Evolutionary conservation across 202 grass and related monocot genomes (phyloP), one percentile per base, ranked within the genome.

Genomic region (Setaria viridis): DNA sequence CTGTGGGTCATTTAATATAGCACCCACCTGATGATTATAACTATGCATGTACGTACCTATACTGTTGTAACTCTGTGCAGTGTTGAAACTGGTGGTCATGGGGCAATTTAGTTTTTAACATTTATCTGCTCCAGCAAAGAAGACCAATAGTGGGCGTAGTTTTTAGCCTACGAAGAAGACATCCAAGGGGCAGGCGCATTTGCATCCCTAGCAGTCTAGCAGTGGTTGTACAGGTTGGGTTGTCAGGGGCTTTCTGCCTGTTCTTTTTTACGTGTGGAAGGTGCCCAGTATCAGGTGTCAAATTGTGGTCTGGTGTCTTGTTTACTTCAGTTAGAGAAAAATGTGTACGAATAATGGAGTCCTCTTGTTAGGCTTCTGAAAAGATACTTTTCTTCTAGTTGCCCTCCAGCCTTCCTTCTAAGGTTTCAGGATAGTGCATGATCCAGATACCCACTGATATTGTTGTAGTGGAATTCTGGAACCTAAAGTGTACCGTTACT

Each of bases 1-100:
- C 47, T 65, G 66, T 92, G 81, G 80, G 78, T 77, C 81, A 71
- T 89, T 87, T 88, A 75, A 83, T 82, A 84, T 82, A 88, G 82
- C 71, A 81, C 89, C 87, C 85, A 80, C 73, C 79, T 67, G 85
- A 85, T 84, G 81, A 76, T 74, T 63, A 59, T 82, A 77, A 80
- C 85, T 72, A 76, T 82, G 74, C 81, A 94, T 87, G 92, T 87
- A 92, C 25, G 78, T 85, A 89, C 48, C 78, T 85, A 85, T 85
- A 73, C 74, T 79, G 58, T 82, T 91, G 86, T 88, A 88, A 88
- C 82, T 78, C 66, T 88, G 66, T 81, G 82, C 82, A 74, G 90
- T 85, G 86, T 78, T 78, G 73, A 78, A 91, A 75, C 50, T 75
- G 72, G 82, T 78, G 77, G 89, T 77, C 77, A 71, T 71, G 72